These are phyloP conservation scores for Populus simonii DNA, from an alignment of 345 rosid species.

Conservation along the genomic window DNA sequence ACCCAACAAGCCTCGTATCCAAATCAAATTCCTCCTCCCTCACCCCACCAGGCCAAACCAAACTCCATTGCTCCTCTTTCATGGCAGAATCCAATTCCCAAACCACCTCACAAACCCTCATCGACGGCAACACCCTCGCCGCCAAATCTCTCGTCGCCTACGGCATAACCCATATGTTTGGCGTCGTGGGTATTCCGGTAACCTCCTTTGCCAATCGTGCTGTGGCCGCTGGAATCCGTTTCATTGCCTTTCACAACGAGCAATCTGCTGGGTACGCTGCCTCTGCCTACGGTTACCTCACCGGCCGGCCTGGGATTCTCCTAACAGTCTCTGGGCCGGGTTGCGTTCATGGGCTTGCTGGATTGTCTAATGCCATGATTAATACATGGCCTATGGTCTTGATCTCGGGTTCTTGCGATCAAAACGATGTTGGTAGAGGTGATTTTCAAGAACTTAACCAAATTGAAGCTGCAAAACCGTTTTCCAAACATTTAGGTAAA, in stretches of 20 bases:
- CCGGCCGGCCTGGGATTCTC: constrained; percentile 76
- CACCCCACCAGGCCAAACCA: too few relatives aligned
- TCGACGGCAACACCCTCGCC: constrained; percentile 72
- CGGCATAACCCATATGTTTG: constrained; percentile 91
- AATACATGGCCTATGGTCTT: constrained; percentile 86
- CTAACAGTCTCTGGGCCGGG: constrained; percentile 96
- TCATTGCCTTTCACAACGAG: constrained; percentile 95
- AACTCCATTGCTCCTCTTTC: neutral
- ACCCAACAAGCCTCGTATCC: too few relatives aligned
- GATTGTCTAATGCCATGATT: constrained; percentile 84
- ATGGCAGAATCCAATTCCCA: constrained; percentile 31
- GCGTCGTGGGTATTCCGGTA: constrained; percentile 95
- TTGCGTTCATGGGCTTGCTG: constrained; percentile 94
- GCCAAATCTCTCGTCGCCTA: constrained; percentile 63
- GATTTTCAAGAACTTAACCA: constrained; percentile 98
- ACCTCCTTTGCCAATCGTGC: constrained; percentile 85
- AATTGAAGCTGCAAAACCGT: constrained; percentile 73
- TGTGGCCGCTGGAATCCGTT: constrained; percentile 72
- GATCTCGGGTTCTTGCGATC: constrained; percentile 96
- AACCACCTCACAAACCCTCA: constrained; percentile 9
- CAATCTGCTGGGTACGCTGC: constrained; percentile 99
- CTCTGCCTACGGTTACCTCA: constrained; percentile 90
- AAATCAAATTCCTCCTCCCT: too few relatives aligned
- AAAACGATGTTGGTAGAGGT: constrained; percentile 70
- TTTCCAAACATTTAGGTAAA: constrained; percentile 65